These are phyloP conservation scores for Ogataea corticis DNA, from an alignment of 805 yeast species.

Conservation along the genomic window DNA sequence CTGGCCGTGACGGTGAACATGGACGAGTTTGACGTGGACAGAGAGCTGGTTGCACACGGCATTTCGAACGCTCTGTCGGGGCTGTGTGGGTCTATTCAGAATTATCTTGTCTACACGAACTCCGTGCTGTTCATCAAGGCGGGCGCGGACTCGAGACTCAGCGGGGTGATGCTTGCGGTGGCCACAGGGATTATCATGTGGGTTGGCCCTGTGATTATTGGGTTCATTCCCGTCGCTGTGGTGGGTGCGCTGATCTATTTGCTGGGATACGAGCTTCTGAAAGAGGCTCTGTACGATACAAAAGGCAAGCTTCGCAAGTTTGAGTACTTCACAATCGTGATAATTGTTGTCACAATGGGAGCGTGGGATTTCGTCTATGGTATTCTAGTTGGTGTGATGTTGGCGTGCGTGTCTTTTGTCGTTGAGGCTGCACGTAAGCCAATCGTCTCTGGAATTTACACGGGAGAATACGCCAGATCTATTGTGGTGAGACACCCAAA, in stretches of 20 bases:
- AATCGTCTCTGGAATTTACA: conserved; percentile 76
- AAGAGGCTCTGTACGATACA: conserved; percentile 86
- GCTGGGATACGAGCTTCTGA: conserved; percentile 84
- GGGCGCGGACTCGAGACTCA: conserved; percentile 87
- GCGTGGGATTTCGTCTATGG: conserved; percentile 94
- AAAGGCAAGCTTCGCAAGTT: conserved; percentile 69
- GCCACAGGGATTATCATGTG: conserved; percentile 82
- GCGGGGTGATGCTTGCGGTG: conserved; percentile 85
- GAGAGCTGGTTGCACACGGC: conserved; percentile 95
- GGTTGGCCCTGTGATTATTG: conserved; percentile 89
- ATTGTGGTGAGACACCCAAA: conserved; percentile 89
- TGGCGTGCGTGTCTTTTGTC: conserved; percentile 95
- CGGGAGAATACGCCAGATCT: conserved; percentile 87
- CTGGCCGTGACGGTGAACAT: conserved; percentile 86
- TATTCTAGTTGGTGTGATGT: conserved; percentile 81
- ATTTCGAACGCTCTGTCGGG: conserved; percentile 87
- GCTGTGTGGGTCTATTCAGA: conserved; percentile 82
- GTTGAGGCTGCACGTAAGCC: conserved; percentile 85
- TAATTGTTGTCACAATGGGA: conserved; percentile 94
- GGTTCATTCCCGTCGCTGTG: conserved; percentile 92
- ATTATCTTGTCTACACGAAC: conserved; percentile 92
- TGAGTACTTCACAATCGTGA: conserved; percentile 81
- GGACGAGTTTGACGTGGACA: conserved; percentile 85
- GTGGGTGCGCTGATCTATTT: conserved; percentile 91
- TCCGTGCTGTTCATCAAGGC: conserved; percentile 88